Percentiles rank a stretch among this genome's conserved stretches.
phyloP scores from a whole-genome alignment of 1,139 yeast species.

The Neolecta irregularis region DNA sequence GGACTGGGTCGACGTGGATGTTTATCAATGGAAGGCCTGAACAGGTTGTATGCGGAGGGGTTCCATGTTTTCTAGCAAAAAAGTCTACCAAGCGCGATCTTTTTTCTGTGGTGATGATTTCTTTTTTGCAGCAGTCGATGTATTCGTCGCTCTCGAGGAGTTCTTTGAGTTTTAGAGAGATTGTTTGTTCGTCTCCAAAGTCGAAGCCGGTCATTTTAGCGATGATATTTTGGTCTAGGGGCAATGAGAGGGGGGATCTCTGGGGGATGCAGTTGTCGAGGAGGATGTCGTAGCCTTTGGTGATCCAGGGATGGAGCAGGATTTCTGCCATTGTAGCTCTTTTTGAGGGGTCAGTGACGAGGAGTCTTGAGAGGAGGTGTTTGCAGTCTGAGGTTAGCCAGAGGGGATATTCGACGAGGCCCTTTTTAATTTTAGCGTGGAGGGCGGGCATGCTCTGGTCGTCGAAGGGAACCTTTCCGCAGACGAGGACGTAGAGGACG shows the following conservation, averaged over 20 bases:
- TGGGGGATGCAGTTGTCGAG: slow-evolving; percentile 61
- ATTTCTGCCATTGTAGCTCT: slow-evolving; percentile 74
- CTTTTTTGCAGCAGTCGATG: slow-evolving; percentile 7
- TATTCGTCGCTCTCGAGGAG: slow-evolving; percentile 57
- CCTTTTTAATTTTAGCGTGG: slow-evolving; percentile 87
- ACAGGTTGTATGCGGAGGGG: slow-evolving; percentile 8
- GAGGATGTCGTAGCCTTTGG: slow-evolving; percentile 64
- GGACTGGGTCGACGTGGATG: slow-evolving; percentile 1
- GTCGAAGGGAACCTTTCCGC: slow-evolving; percentile 94
- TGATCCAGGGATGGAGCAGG: slow-evolving; percentile 88
- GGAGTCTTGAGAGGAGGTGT: slow-evolving; percentile 73
- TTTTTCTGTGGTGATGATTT: too few species aligned
- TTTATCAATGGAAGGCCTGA: slow-evolving; percentile 12
- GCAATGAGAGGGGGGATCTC: slow-evolving; percentile 57
- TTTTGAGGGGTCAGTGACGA: slow-evolving; percentile 71
- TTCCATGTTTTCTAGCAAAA: slow-evolving; percentile 15
- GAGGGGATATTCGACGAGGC: slow-evolving; percentile 81
- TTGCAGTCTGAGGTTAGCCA: slow-evolving; percentile 69
- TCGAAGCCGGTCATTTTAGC: slow-evolving; percentile 67
- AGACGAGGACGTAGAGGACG: slow-evolving; percentile 85
- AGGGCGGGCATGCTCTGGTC: slow-evolving; percentile 85
- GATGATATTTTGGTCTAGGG: slow-evolving; percentile 56
- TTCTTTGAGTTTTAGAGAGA: slow-evolving; percentile 40
- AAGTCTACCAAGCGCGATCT: slow-evolving; percentile 19
- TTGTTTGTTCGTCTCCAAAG: slow-evolving; percentile 51